A percentile compares a stretch with the other conserved stretches of the same genome.
Evolutionary conservation across 768 basidiomycete species (phyloP).

Genomic region (Pleurotus tuber-regium): DNA sequence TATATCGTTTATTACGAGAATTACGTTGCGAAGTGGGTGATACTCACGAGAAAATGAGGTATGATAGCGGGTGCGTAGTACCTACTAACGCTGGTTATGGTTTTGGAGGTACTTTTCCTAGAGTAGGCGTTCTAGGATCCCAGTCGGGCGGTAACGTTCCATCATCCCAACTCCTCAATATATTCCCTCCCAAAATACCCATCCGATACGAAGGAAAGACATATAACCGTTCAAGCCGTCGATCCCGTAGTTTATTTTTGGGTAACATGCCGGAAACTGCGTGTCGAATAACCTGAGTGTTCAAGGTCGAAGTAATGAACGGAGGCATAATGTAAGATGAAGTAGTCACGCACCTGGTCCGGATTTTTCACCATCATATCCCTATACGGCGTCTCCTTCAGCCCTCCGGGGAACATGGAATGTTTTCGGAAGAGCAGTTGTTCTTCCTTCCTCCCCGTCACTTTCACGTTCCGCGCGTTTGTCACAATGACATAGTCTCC

Average conservation of each 20-base stretch:
- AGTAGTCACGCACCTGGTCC: constrained; percentile 67
- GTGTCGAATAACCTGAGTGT: constrained; percentile 80
- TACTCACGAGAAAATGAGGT: background rate
- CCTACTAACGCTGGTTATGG: background rate
- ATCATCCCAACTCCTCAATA: constrained; percentile 83
- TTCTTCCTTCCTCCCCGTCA: constrained; percentile 86
- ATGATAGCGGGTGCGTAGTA: background rate
- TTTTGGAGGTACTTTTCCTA: constrained; percentile 4
- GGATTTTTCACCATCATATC: constrained; percentile 84
- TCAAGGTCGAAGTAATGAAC: background rate
- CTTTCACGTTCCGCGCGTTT: constrained; percentile 77
- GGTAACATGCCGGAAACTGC: constrained; percentile 99
- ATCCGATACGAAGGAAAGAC: constrained; percentile 82
- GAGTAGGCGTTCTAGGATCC: constrained; percentile 5
- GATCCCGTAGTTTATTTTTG: constrained; percentile 93
- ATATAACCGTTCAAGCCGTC: constrained; percentile 82
- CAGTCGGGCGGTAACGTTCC: constrained; percentile 47
- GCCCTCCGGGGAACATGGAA: constrained; percentile 88
- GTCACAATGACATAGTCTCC: constrained; percentile 98
- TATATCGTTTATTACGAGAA: background rate
- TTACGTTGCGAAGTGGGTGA: background rate
- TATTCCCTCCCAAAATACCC: constrained; percentile 74
- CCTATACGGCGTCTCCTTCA: constrained; percentile 87
- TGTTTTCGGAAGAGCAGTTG: constrained; percentile 89
- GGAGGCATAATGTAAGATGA: constrained; percentile 5